A percentile compares a stretch with the other conserved stretches of the same genome.
phyloP scores from a whole-genome alignment of 768 basidiomycete genomes.

The Leccinum olivaceopallidum region DNA sequence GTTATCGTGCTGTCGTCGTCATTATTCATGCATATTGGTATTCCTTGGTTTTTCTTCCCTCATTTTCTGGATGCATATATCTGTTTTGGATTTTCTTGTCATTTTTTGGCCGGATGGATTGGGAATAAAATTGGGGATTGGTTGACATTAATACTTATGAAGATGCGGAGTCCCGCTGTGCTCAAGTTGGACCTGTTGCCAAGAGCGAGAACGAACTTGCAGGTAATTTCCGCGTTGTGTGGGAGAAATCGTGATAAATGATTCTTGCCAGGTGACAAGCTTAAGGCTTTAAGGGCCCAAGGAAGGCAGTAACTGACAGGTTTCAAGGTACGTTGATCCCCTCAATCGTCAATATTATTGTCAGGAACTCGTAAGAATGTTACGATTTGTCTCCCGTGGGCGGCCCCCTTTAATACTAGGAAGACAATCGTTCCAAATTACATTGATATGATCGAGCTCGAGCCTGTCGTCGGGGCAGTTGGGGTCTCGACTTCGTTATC shows the following conservation, averaged over 20 bases:
- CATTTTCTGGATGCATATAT: not conserved
- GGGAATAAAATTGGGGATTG: not conserved
- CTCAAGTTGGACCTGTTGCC: not conserved
- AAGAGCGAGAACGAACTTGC: not conserved
- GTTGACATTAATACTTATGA: not conserved
- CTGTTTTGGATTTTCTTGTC: not conserved
- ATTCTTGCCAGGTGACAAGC: not conserved
- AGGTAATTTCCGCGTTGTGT: not conserved
- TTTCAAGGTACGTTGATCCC: not conserved
- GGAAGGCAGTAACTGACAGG: not conserved
- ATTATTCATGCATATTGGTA: not conserved
- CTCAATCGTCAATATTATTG: not conserved
- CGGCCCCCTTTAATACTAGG: not conserved
- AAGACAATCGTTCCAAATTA: no score
- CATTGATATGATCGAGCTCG: not conserved
- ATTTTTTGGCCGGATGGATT: not conserved
- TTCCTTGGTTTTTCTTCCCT: not conserved
- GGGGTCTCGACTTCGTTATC: no score
- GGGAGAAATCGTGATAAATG: not conserved
- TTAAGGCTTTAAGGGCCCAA: no score
- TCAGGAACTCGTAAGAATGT: not conserved
- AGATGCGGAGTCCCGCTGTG: not conserved
- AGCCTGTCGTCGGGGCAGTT: not conserved
- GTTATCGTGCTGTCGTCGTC: not conserved
- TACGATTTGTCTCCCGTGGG: not conserved